Evolutionary conservation across 2,329 filamentous ascomycete species (phyloP), one percentile per base, ranked within the genome.

Genomic region (Colletotrichum sp.): DNA sequence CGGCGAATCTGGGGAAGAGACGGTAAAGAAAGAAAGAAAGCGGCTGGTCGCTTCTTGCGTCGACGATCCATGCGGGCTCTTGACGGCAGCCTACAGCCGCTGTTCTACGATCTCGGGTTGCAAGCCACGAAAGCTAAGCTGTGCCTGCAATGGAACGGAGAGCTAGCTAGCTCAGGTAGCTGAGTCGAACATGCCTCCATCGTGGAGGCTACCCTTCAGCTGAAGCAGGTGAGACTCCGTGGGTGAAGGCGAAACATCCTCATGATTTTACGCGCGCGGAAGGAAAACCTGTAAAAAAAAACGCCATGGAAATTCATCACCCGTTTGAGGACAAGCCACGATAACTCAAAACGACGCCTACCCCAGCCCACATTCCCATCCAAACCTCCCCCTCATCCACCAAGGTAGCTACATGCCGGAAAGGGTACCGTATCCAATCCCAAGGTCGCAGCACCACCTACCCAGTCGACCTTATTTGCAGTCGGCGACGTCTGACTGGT

Each of bases 41-140:
- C 60, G 59, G 60, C 39, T 26, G 18, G 18, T 44, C 34, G 64
- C 39, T 39, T 66, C 30, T 36, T 71, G 72, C 72, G 67, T 75
- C 60, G 72, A 55, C 36, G 72, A 75, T 72, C 68, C 30, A 75
- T 72, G 72, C 72, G 68, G 72, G 39, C 28, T 34, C 13, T 49
- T 49, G 67, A 62, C 36, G 67, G 34, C 28, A 64, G 3, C 3
- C 52, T 63, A 16, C 39, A 73, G 26, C 65, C 59, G 30, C 26
- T 0, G 26, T 13, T 30, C 59, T 30, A 15, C 59, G 59, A 62
- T 62, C 59, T 62, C 59, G 59, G 28, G 59, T 34, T 60, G 59
- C 13, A 34, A 30, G 55, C 24, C 24, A 30, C 59, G 24, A 18
- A n/a, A 44, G 39, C 39, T 44, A n/a, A 44, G 39, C 39, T 44